Evolutionary conservation across 2,329 filamentous ascomycete species (phyloP).

Genomic region (Penicillium sp.): DNA sequence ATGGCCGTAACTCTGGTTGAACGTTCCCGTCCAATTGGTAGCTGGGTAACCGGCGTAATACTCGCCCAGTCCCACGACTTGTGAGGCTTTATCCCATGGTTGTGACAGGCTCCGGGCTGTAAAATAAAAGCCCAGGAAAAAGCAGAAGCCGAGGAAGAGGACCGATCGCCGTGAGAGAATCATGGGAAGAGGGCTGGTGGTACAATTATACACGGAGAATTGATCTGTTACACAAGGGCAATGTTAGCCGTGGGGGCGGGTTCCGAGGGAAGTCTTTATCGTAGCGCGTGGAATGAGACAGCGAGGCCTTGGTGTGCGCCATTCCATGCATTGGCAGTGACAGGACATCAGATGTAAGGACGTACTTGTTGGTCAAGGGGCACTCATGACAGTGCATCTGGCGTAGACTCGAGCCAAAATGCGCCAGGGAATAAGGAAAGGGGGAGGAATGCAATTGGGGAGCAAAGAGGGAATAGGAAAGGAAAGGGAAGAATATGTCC

Average conservation of each 20-base stretch:
- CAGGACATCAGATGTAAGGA: neutral
- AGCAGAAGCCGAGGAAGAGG: conserved; percentile 32
- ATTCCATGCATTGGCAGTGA: neutral
- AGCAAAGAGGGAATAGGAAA: neutral
- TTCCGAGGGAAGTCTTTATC: neutral
- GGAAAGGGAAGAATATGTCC: conserved; percentile 1
- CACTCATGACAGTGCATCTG: neutral
- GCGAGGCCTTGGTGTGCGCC: neutral
- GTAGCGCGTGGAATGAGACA: neutral
- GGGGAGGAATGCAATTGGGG: neutral
- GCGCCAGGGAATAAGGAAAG: neutral
- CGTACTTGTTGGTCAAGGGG: neutral
- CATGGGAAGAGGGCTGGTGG: conserved; percentile 24
- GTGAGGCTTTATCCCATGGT: conserved; percentile 35
- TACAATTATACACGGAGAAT: conserved; percentile 11
- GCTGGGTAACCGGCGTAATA: conserved; percentile 13
- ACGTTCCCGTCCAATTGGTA: conserved; percentile 8
- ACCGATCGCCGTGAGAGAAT: conserved; percentile 31
- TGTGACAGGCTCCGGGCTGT: conserved; percentile 28
- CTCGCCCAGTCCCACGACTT: conserved; percentile 39
- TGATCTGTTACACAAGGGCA: conserved; percentile 14
- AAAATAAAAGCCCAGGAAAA: conserved; percentile 29
- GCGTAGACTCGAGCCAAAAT: neutral
- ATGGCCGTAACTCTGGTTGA: conserved; percentile 16
- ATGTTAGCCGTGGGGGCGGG: conserved; percentile 4